These are phyloP conservation scores for Microstroma glucosiphilum DNA, from an alignment of 1,284 basidiomycete species.

Conservation along the genomic window DNA sequence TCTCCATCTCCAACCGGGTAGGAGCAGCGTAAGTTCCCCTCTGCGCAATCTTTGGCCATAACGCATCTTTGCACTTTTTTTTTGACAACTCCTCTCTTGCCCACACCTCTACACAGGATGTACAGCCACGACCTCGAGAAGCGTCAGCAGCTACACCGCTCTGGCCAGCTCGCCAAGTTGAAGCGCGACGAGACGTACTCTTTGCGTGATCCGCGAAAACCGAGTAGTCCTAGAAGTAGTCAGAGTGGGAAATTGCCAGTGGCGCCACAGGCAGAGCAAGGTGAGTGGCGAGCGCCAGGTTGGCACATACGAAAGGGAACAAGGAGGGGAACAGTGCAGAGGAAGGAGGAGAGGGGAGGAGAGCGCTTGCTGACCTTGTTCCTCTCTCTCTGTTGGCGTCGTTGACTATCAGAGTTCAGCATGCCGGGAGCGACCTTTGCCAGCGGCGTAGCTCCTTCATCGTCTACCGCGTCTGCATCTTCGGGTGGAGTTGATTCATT, in stretches of 20 bases:
- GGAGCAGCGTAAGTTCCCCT: conserved; percentile 33
- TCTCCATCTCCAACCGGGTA: conserved; percentile 46
- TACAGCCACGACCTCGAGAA: conserved; percentile 50
- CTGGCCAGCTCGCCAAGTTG: conserved; percentile 18
- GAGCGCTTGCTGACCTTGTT: too few relatives aligned
- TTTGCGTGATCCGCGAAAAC: not conserved
- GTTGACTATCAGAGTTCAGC: too few relatives aligned
- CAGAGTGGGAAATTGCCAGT: not conserved
- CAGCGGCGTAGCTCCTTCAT: too few relatives aligned
- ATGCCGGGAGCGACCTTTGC: too few relatives aligned
- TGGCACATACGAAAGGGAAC: too few relatives aligned
- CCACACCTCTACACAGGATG: conserved; percentile 17
- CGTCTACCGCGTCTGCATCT: too few relatives aligned
- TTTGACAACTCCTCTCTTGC: not conserved
- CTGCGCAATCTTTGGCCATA: not conserved
- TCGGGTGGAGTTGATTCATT: too few relatives aligned
- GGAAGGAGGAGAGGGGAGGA: too few relatives aligned
- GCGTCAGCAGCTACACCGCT: conserved; percentile 34
- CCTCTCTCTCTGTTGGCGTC: too few relatives aligned
- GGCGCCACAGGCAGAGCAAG: not conserved
- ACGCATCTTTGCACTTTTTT: not conserved
- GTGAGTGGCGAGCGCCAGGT: too few relatives aligned
- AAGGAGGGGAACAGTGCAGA: too few relatives aligned
- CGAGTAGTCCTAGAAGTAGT: not conserved
- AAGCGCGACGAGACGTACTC: conserved; percentile 14